These are phyloP conservation scores for Lepidopterella palustris DNA, from an alignment of 495 filamentous ascomycete genomes.

Conservation along the genomic window DNA sequence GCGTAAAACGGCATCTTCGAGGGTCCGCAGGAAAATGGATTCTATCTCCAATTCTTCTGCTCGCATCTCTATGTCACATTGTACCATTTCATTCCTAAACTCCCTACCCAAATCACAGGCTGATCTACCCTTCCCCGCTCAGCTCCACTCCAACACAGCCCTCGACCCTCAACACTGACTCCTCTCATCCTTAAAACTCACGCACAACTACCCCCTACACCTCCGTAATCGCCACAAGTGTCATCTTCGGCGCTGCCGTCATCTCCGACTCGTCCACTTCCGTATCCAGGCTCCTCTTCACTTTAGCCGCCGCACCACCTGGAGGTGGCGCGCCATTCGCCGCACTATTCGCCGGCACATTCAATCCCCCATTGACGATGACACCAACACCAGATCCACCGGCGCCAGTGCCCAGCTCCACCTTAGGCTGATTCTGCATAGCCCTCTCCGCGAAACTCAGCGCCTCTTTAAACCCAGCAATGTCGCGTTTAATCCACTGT, in stretches of 20 bases:
- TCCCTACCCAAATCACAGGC: too few relatives aligned
- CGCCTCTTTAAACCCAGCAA: conserved; percentile 28
- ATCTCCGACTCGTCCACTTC: conserved; percentile 20
- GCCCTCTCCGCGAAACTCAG: conserved; percentile 29
- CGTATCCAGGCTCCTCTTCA: too few relatives aligned
- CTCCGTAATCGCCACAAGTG: conserved; percentile 31
- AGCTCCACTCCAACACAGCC: too few relatives aligned
- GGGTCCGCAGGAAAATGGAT: too few relatives aligned
- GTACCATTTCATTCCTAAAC: too few relatives aligned
- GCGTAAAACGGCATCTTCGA: too few relatives aligned
- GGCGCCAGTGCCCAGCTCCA: conserved; percentile 26
- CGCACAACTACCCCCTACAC: too few relatives aligned
- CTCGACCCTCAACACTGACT: too few relatives aligned
- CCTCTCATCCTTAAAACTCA: too few relatives aligned
- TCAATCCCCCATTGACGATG: conserved; percentile 27
- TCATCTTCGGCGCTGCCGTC: conserved; percentile 28
- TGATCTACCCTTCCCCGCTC: too few relatives aligned
- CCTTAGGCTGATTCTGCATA: conserved; percentile 30
- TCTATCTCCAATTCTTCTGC: too few relatives aligned
- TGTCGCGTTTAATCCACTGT: conserved; percentile 28
- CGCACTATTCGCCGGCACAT: conserved; percentile 27
- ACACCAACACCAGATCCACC: conserved; percentile 27
- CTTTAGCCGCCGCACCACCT: conserved; percentile 6
- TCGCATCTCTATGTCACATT: too few relatives aligned
- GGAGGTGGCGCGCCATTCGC: conserved; percentile 20